Percentiles rank a stretch among this genome's conserved stretches.
These are phyloP conservation scores for Hortaea werneckii DNA, from an alignment of 2,329 filamentous ascomycete species.

Conservation along the genomic window DNA sequence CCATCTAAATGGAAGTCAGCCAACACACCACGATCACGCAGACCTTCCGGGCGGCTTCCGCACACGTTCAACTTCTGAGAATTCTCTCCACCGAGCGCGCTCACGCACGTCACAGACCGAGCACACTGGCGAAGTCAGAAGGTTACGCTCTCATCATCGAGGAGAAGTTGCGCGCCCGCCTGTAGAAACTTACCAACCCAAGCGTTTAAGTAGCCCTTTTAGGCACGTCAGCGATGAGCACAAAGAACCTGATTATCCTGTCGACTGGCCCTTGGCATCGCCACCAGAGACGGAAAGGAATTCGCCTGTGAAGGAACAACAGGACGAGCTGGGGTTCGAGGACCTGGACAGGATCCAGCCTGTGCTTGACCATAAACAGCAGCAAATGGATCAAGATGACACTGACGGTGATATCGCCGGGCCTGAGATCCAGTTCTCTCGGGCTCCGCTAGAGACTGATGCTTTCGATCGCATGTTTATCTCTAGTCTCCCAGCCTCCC, in stretches of 20 bases:
- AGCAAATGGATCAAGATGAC: neutral
- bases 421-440: constrained; percentile 11
- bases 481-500: constrained; percentile 16
- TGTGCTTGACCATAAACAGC: neutral
- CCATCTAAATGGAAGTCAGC: neutral
- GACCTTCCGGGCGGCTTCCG: constrained; percentile 4
- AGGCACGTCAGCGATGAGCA: neutral
- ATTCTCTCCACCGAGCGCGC: neutral
- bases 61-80: neutral
- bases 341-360: neutral
- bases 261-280: constrained; percentile 16
- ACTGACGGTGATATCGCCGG: neutral
- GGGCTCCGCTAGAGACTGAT: constrained; percentile 17
- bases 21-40: neutral
- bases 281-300: constrained; percentile 2
- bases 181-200: constrained; percentile 7
- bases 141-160: neutral
- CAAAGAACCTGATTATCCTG: constrained; percentile 7
- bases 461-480: constrained; percentile 25
- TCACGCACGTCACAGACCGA: neutral
- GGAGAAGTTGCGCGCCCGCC: neutral
- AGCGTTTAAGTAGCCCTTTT: neutral
- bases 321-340: neutral
- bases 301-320: constrained; percentile 6
- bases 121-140: constrained; percentile 1